Base-by-base conservation (phyloP, 257 asterid species). In the Petunia axillaris region DNA sequence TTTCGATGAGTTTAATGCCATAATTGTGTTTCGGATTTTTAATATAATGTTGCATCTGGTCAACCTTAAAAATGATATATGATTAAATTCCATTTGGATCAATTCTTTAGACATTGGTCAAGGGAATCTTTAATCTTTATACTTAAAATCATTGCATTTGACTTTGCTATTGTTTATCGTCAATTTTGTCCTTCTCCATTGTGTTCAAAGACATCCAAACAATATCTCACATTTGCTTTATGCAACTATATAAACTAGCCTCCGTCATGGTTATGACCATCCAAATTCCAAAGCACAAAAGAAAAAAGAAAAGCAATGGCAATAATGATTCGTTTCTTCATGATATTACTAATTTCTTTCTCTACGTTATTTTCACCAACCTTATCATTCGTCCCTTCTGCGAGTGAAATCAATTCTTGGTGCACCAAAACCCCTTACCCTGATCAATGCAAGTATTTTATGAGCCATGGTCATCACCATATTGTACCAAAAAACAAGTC, bases 341-440 rank as follows among this genome's bases (percentile, higher is more conserved):
- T 85, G 9, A 1, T 81, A 0, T 38, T 25, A 25, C 25, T 84
- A 52, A 39, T 85, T 40, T 86, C 83, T 7, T 54, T 86, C 57
- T 85, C 86, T 55, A 83, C 83, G 10, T 79, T 66, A 15, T 64
- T 78, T 73, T 57, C 58, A 2, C 64, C 35, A 43, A 48, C 82
- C 48, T 10, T 73, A 9, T 65, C 89, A 0, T 71, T 44, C 76
- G 25, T 1, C 57, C 79, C 84, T 41, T 3, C 87, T 66, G 55
- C 10, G 9, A 83, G 57, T 15, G 85, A 67, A 54, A 36, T 88
- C n/a, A 80, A 58, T 59, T 52, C 60, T 82, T 90, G 97, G 95
- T 93, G 97, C 88, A 60, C 84, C 86, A 85, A 86, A 86, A 93
- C 92, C 74, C 98, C 97, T 0, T 85, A 91, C 86, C 93, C 94